Evolutionary conservation across 306 rosid species (phyloP), one percentile per base, ranked within the genome.

Genomic region (Malus fusca): DNA sequence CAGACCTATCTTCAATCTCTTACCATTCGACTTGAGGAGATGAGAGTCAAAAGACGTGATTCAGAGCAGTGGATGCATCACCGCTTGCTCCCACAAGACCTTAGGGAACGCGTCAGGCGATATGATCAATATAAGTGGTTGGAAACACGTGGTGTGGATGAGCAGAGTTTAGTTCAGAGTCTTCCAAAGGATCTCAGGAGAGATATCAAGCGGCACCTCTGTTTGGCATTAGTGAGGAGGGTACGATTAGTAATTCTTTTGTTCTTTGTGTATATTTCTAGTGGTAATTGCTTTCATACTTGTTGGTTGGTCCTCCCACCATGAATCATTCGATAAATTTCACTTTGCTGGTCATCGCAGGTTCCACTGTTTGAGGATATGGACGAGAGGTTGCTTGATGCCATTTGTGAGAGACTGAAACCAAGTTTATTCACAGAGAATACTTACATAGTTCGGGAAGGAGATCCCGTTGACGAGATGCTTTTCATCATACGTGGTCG

Each of bases 21-120:
- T 72, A 95, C 99, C 31, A 91, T 90, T 74, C 85, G 99, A 84
- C 99, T 95, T 0, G 99, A 92, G 89, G 99, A 95, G 82, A 95
- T 92, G 99, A 95, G 99, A 75, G 93, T 95, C 72, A 95, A 95
- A 87, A 90, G 96, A 85, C 96, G 97, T 14, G 99, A 95, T 83
- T 95, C 99, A 71, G 99, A 95, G 77, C 99, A 95, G 86, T 95
- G 99, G 99, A 95, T 95, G 99, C 99, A 89, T 78, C 99, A 95
- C 69, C 97, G 99, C 72, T 83, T 95, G 81, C 97, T 95, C 77
- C 97, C 97, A 26, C 93, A 72, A 53, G 96, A 88, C 2, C 97
- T 95, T 65, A 87, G 97, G 79, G 97, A 90, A 88, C 89, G 99
- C 5, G 99, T 95, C 55, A 90, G 99, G 77, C 96, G 97, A 59